These are phyloP conservation scores for Scolecobasidium constrictum DNA, from an alignment of 2,329 filamentous ascomycete genomes.

Conservation along the genomic window DNA sequence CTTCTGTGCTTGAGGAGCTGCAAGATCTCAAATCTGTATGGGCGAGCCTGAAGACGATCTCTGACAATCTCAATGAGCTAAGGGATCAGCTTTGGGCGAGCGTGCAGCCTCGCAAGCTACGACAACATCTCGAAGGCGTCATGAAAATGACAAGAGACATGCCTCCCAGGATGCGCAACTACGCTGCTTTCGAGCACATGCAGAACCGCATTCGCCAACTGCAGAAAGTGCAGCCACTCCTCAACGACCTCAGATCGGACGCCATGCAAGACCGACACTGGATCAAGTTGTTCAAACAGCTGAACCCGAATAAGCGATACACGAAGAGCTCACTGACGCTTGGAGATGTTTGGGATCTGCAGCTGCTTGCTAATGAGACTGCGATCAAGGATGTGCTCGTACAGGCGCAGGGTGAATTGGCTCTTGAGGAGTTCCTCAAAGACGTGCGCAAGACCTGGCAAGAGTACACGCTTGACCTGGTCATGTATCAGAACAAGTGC, in stretches of 20 bases:
- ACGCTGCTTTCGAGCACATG: conserved; percentile 98
- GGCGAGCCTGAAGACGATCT: conserved; percentile 90
- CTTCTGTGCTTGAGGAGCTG: conserved; percentile 85
- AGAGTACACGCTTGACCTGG: conserved; percentile 84
- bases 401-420: conserved; percentile 97
- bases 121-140: conserved; percentile 76
- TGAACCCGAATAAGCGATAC: conserved; percentile 88
- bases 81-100: conserved; percentile 90
- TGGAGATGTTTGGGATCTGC: conserved; percentile 97
- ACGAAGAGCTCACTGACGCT: conserved; percentile 90
- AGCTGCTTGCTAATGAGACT: conserved; percentile 74
- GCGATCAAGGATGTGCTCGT: conserved; percentile 88
- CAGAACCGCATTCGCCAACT: conserved; percentile 81
- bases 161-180: conserved; percentile 97
- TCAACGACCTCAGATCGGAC: conserved; percentile 89
- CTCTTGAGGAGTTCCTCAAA: conserved; percentile 91
- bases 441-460: conserved; percentile 96
- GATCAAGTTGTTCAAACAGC: conserved; percentile 93
- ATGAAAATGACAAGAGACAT: conserved; percentile 99
- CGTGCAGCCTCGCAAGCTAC: conserved; percentile 86
- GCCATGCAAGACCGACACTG: conserved; percentile 94
- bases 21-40: conserved; percentile 99
- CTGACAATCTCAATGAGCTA: conserved; percentile 90
- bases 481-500: conserved; percentile 97
- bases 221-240: conserved; percentile 79